phyloP scores from a whole-genome alignment of 805 yeast species.

The Candida suzukii region DNA sequence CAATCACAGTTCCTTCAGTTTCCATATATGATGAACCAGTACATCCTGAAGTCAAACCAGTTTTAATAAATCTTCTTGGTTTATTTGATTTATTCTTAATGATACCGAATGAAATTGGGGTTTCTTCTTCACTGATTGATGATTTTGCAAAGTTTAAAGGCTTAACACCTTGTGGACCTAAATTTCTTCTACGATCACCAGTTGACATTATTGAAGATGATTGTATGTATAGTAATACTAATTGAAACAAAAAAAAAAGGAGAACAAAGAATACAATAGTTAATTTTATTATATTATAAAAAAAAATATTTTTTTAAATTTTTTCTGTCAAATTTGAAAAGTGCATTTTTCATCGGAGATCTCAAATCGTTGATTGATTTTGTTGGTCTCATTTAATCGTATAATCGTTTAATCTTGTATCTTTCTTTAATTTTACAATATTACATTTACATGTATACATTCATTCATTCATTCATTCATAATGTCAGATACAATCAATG shows the following conservation, averaged over 20 bases:
- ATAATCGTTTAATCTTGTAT: no score
- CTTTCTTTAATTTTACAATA: no score
- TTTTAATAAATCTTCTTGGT: constrained; percentile 45
- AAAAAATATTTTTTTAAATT: no score
- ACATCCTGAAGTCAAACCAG: constrained; percentile 62
- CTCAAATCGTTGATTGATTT: no score
- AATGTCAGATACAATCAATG: background rate
- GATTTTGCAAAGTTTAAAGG: constrained; percentile 35
- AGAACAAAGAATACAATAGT: no score
- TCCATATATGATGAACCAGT: constrained; percentile 83
- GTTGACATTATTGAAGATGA: constrained; percentile 24
- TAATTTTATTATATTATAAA: no score
- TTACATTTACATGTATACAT: no score
- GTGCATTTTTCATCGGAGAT: no score
- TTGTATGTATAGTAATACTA: background rate
- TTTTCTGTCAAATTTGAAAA: no score
- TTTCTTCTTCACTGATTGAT: constrained; percentile 10
- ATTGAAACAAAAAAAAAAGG: background rate
- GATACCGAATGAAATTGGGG: constrained; percentile 4
- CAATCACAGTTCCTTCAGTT: constrained; percentile 50
- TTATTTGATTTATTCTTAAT: constrained; percentile 15
- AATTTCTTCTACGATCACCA: constrained; percentile 74
- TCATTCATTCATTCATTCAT: no score
- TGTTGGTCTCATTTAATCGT: no score
- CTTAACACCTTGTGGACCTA: constrained; percentile 70